Base-by-base conservation (phyloP, 495 filamentous ascomycete genomes). In the Penicillium pulvis region DNA sequence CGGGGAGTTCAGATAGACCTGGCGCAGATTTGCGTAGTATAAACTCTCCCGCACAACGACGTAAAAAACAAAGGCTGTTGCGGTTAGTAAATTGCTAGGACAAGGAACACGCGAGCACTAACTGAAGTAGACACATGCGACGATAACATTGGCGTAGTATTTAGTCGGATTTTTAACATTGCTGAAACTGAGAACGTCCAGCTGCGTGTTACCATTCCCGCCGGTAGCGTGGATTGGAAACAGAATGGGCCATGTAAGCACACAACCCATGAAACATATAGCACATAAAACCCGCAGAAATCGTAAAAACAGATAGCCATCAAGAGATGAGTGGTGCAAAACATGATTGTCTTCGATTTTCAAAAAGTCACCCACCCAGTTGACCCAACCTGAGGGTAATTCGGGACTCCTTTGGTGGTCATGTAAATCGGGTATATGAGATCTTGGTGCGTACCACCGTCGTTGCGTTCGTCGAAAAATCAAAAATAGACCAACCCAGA, bases 271-370 rank as follows among this genome's bases (percentile, higher is more conserved):
- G 47, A 93, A 84, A 71, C 85, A 90, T 33, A 91, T 84, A 44
- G 81, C 76, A 42, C 88, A 81, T n/a, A 86, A 72, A 52, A 90
- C 86, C 55, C 86, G 81, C 57, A 96, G 71, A 65, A 90, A 94
- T 24, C 92, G 86, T 39, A 95, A 78, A 71, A 89, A 95, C 36
- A 95, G 84, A 70, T 91, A 94, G 17, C 89, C 87, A 72, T 96
- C 92, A 3, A 91, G 72, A 0, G 87, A 90, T 42, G 83, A 81
- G 59, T 87, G 82, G 47, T 89, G 83, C 36, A 90, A 75, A 4
- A 88, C 75, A 61, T 79, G 75, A 35, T 71, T 80, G 57, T 91
- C 86, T 20, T 83, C 76, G 9, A 90, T 80, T 24, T 78, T 78
- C 48, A 84, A 69, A 65, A 89, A 85, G 4, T 82, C 80, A 20